Evolutionary conservation across 106 monocot genomes (phyloP).

Genomic region (Iris macrosiphon): DNA sequence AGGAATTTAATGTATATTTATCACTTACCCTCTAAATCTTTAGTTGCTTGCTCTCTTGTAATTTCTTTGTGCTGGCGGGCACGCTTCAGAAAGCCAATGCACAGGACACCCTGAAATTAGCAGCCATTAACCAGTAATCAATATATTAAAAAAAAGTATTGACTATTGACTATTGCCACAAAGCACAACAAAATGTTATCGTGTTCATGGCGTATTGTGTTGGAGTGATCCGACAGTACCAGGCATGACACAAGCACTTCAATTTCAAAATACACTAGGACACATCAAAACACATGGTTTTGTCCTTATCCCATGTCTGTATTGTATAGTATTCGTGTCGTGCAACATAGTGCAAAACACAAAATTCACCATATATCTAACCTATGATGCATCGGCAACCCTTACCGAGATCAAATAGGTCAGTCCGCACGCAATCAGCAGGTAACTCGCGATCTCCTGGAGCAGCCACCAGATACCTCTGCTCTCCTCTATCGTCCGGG

Average conservation of each 20-base stretch:
- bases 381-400: too few relatives aligned
- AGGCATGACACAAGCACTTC: too few relatives aligned
- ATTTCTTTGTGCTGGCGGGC: constrained; percentile 47
- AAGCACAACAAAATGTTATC: not conserved
- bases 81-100: constrained; percentile 83
- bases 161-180: not conserved
- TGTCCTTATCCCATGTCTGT: too few relatives aligned
- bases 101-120: constrained; percentile 68
- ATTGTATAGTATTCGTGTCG: too few relatives aligned
- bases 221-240: too few relatives aligned
- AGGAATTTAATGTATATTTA: too few relatives aligned
- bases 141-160: not conserved
- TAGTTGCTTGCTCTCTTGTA: constrained; percentile 65
- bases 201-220: too few relatives aligned
- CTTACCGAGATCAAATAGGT: constrained; percentile 66
- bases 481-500: constrained; percentile 38
- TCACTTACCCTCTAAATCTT: constrained; percentile 76
- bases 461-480: constrained; percentile 53
- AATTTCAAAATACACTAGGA: too few relatives aligned
- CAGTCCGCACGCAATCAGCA: constrained; percentile 85
- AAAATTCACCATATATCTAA: too few relatives aligned
- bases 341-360: too few relatives aligned
- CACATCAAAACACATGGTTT: too few relatives aligned
- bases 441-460: constrained; percentile 83
- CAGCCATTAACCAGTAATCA: too few relatives aligned